A percentile compares a stretch with the other conserved stretches of the same genome.
phyloP scores from a whole-genome alignment of 768 basidiomycete species.

The Nidula microcarpa region DNA sequence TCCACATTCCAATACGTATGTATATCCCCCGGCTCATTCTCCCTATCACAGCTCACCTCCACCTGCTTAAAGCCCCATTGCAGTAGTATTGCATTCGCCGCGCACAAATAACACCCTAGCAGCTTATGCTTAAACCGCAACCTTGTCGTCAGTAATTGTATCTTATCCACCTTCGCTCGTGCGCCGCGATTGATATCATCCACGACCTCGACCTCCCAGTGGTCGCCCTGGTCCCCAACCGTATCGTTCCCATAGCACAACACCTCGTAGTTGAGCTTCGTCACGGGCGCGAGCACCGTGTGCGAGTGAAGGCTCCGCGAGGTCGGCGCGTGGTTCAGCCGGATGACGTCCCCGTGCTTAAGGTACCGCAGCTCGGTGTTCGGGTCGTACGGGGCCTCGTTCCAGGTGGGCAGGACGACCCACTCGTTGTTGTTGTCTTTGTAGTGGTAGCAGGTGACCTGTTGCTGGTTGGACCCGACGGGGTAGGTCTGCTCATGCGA shows the following conservation, averaged over 20 bases:
- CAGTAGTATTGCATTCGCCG: constrained; percentile 84
- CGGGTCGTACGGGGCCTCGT: constrained; percentile 61
- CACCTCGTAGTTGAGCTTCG: constrained; percentile 88
- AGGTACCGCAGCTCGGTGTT: constrained; percentile 71
- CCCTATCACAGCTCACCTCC: constrained; percentile 91
- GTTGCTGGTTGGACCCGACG: constrained; percentile 88
- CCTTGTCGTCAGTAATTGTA: constrained; percentile 71
- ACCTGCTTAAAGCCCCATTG: constrained; percentile 99
- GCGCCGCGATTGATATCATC: constrained; percentile 75
- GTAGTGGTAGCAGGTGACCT: constrained; percentile 99
- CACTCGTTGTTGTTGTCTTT: constrained; percentile 99
- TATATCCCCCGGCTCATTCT: constrained; percentile 75
- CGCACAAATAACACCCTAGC: constrained; percentile 85
- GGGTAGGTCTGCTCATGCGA: constrained; percentile 96
- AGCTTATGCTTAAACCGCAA: constrained; percentile 76
- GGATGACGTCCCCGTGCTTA: constrained; percentile 71
- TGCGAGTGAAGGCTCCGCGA: constrained; percentile 93
- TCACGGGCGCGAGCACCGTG: constrained; percentile 78
- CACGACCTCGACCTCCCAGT: constrained; percentile 92
- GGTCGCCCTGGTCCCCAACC: constrained; percentile 83
- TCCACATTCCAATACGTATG: constrained; percentile 99
- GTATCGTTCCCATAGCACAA: constrained; percentile 92
- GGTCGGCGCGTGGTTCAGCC: constrained; percentile 80
- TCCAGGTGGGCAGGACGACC: constrained; percentile 79
- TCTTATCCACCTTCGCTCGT: constrained; percentile 13